Percentiles rank a stretch among this genome's conserved stretches.
These are phyloP conservation scores for Aspergillus clavatus DNA, from an alignment of 2,329 filamentous ascomycete species.

Conservation along the genomic window DNA sequence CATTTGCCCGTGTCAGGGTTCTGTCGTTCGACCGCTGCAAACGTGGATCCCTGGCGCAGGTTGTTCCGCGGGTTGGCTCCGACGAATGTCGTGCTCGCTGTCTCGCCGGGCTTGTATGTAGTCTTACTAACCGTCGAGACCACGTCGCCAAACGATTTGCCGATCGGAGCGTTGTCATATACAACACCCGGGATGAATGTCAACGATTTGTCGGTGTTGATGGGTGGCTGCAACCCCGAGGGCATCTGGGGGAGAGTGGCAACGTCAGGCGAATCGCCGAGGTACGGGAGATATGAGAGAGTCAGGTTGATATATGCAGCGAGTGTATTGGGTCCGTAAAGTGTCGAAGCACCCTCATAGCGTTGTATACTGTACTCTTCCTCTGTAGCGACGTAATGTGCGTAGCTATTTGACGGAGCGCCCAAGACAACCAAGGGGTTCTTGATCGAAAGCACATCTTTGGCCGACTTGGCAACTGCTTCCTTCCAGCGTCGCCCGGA, in stretches of 20 bases:
- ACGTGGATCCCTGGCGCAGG: slow-evolving; percentile 71
- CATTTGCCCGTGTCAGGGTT: slow-evolving; percentile 49
- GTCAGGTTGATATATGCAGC: slow-evolving; percentile 85
- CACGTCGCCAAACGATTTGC: slow-evolving; percentile 67
- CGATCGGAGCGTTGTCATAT: slow-evolving; percentile 62
- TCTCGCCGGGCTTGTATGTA: slow-evolving; percentile 56
- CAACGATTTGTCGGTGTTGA: slow-evolving; percentile 70
- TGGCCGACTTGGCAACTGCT: slow-evolving; percentile 56
- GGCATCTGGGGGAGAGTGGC: slow-evolving; percentile 42
- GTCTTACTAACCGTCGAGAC: slow-evolving; percentile 47
- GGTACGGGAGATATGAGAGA: slow-evolving; percentile 63
- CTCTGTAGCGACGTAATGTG: slow-evolving; percentile 72
- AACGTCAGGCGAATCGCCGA: slow-evolving; percentile 46
- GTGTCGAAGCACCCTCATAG: slow-evolving; percentile 90
- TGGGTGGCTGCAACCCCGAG: slow-evolving; percentile 63
- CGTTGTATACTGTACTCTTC: slow-evolving; percentile 81
- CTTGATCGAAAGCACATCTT: slow-evolving; percentile 46
- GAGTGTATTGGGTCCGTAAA: slow-evolving; percentile 78
- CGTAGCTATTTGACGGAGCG: slow-evolving; percentile 85
- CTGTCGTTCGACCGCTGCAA: slow-evolving; percentile 67
- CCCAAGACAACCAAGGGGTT: slow-evolving; percentile 74
- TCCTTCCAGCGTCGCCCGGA: slow-evolving; percentile 79
- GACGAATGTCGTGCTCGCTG: slow-evolving; percentile 66
- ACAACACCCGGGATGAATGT: slow-evolving; percentile 78
- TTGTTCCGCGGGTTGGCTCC: slow-evolving; percentile 90